Evolutionary conservation across 2,329 filamentous ascomycete genomes (phyloP).

Genomic region (Colletotrichum limetticola): DNA sequence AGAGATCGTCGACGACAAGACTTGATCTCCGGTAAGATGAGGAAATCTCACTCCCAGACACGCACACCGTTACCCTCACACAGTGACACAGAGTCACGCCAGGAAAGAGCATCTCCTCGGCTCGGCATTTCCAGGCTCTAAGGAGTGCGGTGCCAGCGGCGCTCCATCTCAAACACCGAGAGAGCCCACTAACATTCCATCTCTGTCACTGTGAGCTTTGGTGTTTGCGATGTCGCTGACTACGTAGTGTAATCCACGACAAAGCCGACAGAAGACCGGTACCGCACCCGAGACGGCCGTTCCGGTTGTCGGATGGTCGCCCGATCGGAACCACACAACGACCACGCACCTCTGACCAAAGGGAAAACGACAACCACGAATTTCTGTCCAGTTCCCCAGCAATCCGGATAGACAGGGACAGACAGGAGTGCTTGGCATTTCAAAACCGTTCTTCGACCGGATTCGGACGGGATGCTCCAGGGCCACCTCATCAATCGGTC

Average conservation of each 20-base stretch:
- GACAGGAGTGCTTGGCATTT: constrained; percentile 11
- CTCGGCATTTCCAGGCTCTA: not conserved
- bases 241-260: not conserved
- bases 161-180: not conserved
- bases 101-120: not conserved
- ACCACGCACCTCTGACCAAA: not conserved
- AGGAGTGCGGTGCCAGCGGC: no score
- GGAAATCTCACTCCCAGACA: not conserved
- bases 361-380: not conserved
- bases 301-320: constrained; percentile 19
- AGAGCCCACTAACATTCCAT: not conserved
- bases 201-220: not conserved
- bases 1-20: constrained; percentile 8
- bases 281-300: constrained; percentile 17
- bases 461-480: constrained; percentile 1
- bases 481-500: constrained; percentile 23
- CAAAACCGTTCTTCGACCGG: not conserved
- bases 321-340: not conserved
- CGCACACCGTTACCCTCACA: not conserved
- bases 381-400: not conserved
- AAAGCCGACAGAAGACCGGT: not conserved
- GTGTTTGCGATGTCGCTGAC: not conserved
- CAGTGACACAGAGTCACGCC: not conserved
- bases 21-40: not conserved
- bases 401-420: not conserved